Conservation (phyloP, 2,329 filamentous ascomycete genomes). For the Claviceps africana region DNA sequence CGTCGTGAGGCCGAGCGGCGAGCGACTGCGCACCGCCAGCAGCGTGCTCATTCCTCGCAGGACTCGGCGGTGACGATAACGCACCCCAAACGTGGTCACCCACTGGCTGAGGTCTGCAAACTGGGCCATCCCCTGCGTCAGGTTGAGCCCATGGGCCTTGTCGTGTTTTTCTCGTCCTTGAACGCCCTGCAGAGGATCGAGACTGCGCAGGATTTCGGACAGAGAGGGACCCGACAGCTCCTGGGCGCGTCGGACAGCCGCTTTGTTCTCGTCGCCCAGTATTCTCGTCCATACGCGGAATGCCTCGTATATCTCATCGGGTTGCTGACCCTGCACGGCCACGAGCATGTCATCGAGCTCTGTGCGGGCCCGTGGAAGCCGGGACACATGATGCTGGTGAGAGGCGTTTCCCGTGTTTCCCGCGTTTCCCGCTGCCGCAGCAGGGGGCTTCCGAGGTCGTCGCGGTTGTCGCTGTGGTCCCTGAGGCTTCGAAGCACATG, state of each 20-base stretch:
- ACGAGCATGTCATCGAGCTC: conserved; percentile 15
- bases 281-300: conserved; percentile 16
- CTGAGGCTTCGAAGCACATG: conserved; percentile 1
- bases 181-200: conserved; percentile 39
- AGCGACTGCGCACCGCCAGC: conserved; percentile 17
- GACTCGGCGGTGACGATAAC: conserved; percentile 25
- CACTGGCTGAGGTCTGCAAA: conserved; percentile 22
- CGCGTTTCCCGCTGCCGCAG: conserved; percentile 4
- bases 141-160: conserved; percentile 24
- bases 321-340: conserved; percentile 18
- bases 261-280: conserved; percentile 10
- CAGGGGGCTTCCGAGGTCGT: conserved; percentile 10
- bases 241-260: conserved; percentile 18
- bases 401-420: conserved; percentile 5
- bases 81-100: conserved; percentile 31
- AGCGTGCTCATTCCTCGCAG: conserved; percentile 23
- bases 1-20: conserved; percentile 15
- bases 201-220: conserved; percentile 45
- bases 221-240: conserved; percentile 41
- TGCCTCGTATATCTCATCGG: conserved; percentile 10
- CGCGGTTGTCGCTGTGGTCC: conserved; percentile 4
- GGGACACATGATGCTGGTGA: conserved; percentile 4
- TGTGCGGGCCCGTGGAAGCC: conserved; percentile 6
- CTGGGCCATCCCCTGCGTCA: conserved; percentile 26
- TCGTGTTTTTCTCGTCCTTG: conserved; percentile 27